Conservation (phyloP, 1,139 yeast genomes). For the Suhomyces choctaworum region DNA sequence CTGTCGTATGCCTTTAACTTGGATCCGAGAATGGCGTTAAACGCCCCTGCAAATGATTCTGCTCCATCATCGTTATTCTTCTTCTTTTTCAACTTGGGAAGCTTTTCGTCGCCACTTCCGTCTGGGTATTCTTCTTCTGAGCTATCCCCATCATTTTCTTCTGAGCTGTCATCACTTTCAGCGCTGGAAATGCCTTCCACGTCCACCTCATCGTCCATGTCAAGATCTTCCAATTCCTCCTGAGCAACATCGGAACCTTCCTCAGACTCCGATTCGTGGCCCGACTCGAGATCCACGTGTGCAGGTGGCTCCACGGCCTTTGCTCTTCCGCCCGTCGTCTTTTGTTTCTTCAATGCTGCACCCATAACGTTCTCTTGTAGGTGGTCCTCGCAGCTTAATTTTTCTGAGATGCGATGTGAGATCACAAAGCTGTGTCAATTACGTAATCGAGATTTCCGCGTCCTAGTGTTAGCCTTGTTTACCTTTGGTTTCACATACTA, state of each 20-base stretch:
- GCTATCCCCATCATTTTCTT: slow-evolving; percentile 16
- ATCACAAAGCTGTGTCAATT: no score
- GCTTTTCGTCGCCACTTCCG: slow-evolving; percentile 32
- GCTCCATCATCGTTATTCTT: slow-evolving; percentile 66
- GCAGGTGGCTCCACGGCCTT: slow-evolving; percentile 12
- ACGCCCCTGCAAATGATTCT: slow-evolving; percentile 75
- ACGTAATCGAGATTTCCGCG: no score
- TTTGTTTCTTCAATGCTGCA: slow-evolving; percentile 23
- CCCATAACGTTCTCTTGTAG: slow-evolving; percentile 14
- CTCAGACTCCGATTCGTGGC: slow-evolving; percentile 8
- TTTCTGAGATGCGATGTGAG: slow-evolving; percentile 4
- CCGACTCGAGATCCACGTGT: slow-evolving; percentile 6
- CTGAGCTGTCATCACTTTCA: slow-evolving; percentile 16
- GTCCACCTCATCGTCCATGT: slow-evolving; percentile 19
- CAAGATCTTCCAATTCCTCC: slow-evolving; percentile 17
- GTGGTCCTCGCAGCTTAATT: slow-evolving; percentile 1
- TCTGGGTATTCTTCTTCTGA: slow-evolving; percentile 17
- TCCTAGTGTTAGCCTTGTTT: slow-evolving; percentile 6
- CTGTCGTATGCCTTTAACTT: slow-evolving; percentile 86
- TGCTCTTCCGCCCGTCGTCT: slow-evolving; percentile 14
- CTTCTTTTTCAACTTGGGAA: slow-evolving; percentile 56
- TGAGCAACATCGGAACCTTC: slow-evolving; percentile 6
- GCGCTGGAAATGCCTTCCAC: slow-evolving; percentile 17
- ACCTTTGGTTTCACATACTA: slow-evolving; percentile 4
- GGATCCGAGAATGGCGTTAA: slow-evolving; percentile 81